Base-by-base conservation (phyloP, 2,329 filamentous ascomycete genomes). In the Scopulariopsis brevicaulis region DNA sequence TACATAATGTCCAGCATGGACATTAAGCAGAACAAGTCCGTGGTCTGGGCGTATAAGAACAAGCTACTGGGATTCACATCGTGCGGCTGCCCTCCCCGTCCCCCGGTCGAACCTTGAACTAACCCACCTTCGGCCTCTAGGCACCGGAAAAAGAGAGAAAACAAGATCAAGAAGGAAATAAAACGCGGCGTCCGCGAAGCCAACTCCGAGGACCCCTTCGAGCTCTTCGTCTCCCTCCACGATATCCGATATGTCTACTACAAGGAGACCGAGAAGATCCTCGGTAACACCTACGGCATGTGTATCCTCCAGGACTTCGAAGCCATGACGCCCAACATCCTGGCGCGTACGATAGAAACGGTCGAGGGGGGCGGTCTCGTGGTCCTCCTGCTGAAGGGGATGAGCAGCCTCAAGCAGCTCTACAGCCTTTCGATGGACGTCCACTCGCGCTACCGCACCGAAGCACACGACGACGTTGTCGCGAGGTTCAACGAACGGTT, bases 231-330 rank as follows among this genome's bases (percentile, higher is more conserved):
- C 65, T 94, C 91, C 59, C 85, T 96, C 59, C 89, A 97, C 76
- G 91, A 96, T 72, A 96, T 99, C 70, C 89, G 94, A 72, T 99
- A 99, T 81, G 90, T 94, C 59, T 99, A 96, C 80, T 99, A 99
- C 79, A 99, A 99, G 75, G 94, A 99, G 76, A 97, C 94, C 32
- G 94, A 99, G 68, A 97, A 96, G 79, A 96, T 99, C 68, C 74
- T 97, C 59, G 94, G 94, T 70, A 96, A 97, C 71, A 99, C 94
- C 51, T 99, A 94, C 69, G 93, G 93, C 69, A 96, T 96, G 90
- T 96, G 91, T 71, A 96, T 99, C 63, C 75, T 99, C 64, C 94
- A 99, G 72, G 94, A 99, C 69, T 99, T 99, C 66, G 94, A 99
- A 73, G 94, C 92, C 48, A 83, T 99, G 64, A 99, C 94, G 11